Evolutionary conservation across 306 rosid genomes (phyloP).

Genomic region (Macrotyloma uniflorum): DNA sequence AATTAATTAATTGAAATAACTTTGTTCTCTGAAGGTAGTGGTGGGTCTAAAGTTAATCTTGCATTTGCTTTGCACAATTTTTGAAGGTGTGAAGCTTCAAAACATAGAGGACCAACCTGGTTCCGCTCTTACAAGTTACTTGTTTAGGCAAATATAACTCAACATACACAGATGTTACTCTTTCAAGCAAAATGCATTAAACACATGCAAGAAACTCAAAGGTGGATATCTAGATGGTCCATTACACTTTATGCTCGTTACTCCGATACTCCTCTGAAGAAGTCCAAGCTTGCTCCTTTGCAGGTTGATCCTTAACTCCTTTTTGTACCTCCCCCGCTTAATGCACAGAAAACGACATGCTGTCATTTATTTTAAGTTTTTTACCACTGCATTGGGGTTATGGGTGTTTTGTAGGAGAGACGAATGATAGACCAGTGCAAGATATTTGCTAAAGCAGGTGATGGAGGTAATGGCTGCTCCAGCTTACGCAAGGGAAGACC

Average conservation of each 20-base stretch:
- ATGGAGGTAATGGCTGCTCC: constrained; percentile 88
- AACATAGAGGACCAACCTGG: constrained; percentile 22
- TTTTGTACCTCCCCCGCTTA: constrained; percentile 27
- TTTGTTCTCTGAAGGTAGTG: neutral
- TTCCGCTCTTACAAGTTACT: constrained; percentile 20
- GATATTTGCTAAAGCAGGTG: constrained; percentile 83
- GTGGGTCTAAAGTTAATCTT: constrained; percentile 13
- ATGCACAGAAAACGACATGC: neutral
- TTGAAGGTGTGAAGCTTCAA: constrained; percentile 30
- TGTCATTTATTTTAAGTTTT: constrained; percentile 29
- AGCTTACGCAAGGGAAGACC: constrained; percentile 72
- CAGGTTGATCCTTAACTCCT: constrained; percentile 59
- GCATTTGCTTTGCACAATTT: constrained; percentile 7
- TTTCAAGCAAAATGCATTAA: constrained; percentile 47
- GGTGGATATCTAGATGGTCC: constrained; percentile 55
- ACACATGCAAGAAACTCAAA: constrained; percentile 48
- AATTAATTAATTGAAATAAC: neutral
- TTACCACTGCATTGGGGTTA: constrained; percentile 19
- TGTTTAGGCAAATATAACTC: constrained; percentile 29
- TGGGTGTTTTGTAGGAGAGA: constrained; percentile 67
- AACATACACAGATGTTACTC: constrained; percentile 50
- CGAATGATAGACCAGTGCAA: constrained; percentile 80
- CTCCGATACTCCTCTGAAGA: constrained; percentile 59
- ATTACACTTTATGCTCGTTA: constrained; percentile 44
- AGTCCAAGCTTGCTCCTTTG: constrained; percentile 80